phyloP scores from a whole-genome alignment of 202 grass and related monocot species.

The Panicum virgatum region DNA sequence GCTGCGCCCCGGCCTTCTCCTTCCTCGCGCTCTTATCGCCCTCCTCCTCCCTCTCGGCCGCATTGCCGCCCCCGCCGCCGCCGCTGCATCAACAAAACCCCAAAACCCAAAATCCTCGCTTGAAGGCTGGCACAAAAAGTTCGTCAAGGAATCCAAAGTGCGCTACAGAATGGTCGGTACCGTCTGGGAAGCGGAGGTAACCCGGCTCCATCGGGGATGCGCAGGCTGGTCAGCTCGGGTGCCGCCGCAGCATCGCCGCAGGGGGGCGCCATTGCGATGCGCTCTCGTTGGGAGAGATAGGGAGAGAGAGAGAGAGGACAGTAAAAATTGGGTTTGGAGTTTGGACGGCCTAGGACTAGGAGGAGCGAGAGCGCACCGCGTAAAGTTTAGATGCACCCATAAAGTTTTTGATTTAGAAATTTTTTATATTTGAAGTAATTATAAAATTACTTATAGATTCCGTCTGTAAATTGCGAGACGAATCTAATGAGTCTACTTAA shows the following conservation, averaged over 20 bases:
- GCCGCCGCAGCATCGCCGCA: conserved; percentile 46
- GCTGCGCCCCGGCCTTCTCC: conserved; percentile 45
- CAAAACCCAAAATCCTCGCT: conserved; percentile 29
- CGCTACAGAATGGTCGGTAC: conserved; percentile 12
- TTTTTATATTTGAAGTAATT: too few relatives aligned
- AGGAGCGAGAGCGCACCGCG: neutral
- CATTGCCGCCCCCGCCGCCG: conserved; percentile 31
- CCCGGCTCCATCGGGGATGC: conserved; percentile 10
- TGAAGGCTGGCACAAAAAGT: neutral
- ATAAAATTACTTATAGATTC: too few relatives aligned
- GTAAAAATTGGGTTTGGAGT: neutral
- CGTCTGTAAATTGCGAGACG: too few relatives aligned
- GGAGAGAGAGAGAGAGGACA: neutral
- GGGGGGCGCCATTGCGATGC: conserved; percentile 36
- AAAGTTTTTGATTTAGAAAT: too few relatives aligned
- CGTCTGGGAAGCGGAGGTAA: conserved; percentile 34
- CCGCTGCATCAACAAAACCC: conserved; percentile 34
- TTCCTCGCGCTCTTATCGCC: conserved; percentile 32
- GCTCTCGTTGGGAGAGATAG: neutral
- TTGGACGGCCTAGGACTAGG: neutral
- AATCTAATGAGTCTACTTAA: too few relatives aligned
- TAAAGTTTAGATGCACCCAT: too few relatives aligned
- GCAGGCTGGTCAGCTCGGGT: too few relatives aligned
- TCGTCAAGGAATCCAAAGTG: conserved; percentile 6
- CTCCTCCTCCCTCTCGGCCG: conserved; percentile 17